Conservation (phyloP, 1,284 basidiomycete genomes). For the Austropuccinia psidii region DNA sequence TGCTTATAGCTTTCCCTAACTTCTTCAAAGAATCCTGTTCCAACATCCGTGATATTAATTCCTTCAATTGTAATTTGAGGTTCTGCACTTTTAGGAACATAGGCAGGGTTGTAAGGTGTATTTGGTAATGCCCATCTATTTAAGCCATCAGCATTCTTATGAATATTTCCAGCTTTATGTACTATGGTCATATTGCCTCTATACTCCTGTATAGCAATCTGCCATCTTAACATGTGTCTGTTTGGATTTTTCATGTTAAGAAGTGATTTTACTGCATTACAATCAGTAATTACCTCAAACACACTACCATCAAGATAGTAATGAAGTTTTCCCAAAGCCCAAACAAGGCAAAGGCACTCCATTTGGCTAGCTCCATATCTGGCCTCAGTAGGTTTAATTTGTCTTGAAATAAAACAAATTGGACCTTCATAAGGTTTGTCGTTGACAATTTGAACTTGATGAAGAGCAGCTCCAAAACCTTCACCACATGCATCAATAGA, state of each 20-base stretch:
- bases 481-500: conserved; percentile 3
- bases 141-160: conserved; percentile 10
- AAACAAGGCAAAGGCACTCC: not conserved
- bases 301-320: too few relatives aligned
- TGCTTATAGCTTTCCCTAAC: not conserved
- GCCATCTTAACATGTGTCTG: not conserved
- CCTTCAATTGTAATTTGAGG: not conserved
- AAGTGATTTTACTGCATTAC: not conserved
- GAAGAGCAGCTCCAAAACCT: conserved; percentile 24
- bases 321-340: conserved; percentile 16
- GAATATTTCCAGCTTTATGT: not conserved
- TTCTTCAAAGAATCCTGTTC: not conserved
- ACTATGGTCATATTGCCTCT: not conserved
- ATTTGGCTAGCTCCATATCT: conserved; percentile 5
- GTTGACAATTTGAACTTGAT: conserved; percentile 19
- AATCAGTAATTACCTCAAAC: not conserved
- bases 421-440: not conserved
- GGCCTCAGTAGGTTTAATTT: not conserved
- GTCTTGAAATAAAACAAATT: not conserved
- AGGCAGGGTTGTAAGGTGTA: not conserved
- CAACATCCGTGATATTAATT: not conserved
- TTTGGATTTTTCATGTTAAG: not conserved
- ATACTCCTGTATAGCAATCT: not conserved
- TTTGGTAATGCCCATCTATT: conserved; percentile 2
- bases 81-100: not conserved